Percentiles rank a stretch among this genome's conserved stretches.
Conservation (phyloP, 75 land plant species). For the Cunninghamia lanceolata region DNA sequence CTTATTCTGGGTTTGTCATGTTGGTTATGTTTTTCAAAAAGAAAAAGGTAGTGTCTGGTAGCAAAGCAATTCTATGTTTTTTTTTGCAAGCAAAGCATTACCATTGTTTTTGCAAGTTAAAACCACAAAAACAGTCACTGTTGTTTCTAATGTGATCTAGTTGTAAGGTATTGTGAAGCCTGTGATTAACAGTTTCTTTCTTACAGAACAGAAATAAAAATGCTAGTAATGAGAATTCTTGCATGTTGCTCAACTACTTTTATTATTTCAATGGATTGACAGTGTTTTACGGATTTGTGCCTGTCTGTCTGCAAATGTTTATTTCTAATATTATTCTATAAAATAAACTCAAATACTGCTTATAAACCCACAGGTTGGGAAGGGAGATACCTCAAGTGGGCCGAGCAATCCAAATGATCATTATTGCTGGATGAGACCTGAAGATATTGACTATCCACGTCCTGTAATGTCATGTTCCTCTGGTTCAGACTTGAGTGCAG, state of each 20-base stretch:
- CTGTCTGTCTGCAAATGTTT: neutral
- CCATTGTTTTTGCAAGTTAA: neutral
- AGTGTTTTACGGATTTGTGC: neutral
- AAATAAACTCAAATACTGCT: neutral
- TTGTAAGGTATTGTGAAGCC: neutral
- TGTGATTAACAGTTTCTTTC: neutral
- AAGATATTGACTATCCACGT: conserved; percentile 77
- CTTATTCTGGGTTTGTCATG: neutral
- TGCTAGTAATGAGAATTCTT: neutral
- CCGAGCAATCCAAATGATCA: conserved; percentile 61
- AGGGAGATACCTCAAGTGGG: neutral
- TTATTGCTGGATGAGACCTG: conserved; percentile 94
- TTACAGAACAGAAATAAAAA: neutral
- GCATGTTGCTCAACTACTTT: neutral
- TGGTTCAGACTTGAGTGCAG: conserved; percentile 90
- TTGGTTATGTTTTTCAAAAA: neutral
- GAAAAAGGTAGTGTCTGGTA: neutral
- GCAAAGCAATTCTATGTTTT: neutral
- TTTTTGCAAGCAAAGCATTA: neutral
- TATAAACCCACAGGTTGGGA: conserved; percentile 11
- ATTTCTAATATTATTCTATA: neutral
- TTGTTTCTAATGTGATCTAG: neutral
- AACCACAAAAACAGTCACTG: neutral
- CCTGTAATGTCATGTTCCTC: conserved; percentile 35
- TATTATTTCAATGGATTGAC: neutral